Evolutionary conservation across 2,329 filamentous ascomycete species (phyloP).

Genomic region (Neofusicoccum sp.): DNA sequence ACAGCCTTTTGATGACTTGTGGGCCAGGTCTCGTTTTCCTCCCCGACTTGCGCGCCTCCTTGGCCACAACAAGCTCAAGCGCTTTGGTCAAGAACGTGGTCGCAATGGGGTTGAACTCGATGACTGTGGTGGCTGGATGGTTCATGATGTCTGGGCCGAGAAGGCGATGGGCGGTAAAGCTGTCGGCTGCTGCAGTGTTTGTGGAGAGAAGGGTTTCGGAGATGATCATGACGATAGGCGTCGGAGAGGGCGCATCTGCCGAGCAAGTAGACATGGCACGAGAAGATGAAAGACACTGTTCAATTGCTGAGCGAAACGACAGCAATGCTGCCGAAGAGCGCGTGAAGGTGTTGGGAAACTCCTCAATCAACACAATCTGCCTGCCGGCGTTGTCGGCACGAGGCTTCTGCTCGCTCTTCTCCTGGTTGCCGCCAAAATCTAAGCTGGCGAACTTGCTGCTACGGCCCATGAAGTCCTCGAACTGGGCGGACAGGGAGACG

Average conservation of each 20-base stretch:
- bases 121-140: slow-evolving; percentile 73
- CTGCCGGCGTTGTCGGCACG: slow-evolving; percentile 20
- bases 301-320: slow-evolving; percentile 67
- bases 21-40: slow-evolving; percentile 74
- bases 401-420: neutral
- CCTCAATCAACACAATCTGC: slow-evolving; percentile 49
- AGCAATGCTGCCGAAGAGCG: slow-evolving; percentile 44
- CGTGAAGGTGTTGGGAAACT: slow-evolving; percentile 51
- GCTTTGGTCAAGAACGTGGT: slow-evolving; percentile 83
- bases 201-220: slow-evolving; percentile 88
- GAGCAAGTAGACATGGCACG: slow-evolving; percentile 43
- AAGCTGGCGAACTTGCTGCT: slow-evolving; percentile 72
- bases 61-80: slow-evolving; percentile 75
- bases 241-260: slow-evolving; percentile 25
- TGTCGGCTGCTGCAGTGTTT: slow-evolving; percentile 80
- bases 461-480: slow-evolving; percentile 86
- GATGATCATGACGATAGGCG: slow-evolving; percentile 81
- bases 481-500: slow-evolving; percentile 72
- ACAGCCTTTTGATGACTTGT: slow-evolving; percentile 72
- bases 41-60: slow-evolving; percentile 78
- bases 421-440: neutral
- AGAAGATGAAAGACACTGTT: slow-evolving; percentile 70
- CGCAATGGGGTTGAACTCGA: slow-evolving; percentile 93
- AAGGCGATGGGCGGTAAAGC: slow-evolving; percentile 86
- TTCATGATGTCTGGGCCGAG: slow-evolving; percentile 82